Conservation (phyloP, 768 basidiomycete genomes). For the Tephrocybe sp. region DNA sequence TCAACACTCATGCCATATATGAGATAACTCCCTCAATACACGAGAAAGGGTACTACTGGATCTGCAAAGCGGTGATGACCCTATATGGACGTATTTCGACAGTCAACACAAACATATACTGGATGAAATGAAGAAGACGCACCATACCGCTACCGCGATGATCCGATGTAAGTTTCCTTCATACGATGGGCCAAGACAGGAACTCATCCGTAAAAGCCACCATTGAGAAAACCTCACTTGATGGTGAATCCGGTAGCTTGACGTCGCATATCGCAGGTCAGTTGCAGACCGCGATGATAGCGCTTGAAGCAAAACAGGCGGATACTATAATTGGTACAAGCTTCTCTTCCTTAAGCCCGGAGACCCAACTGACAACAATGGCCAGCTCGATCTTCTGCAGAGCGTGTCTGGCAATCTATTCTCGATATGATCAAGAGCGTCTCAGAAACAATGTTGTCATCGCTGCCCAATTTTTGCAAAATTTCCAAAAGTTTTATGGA, state of each 20-base stretch:
- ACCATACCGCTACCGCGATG: conserved; percentile 47
- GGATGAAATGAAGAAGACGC: conserved; percentile 68
- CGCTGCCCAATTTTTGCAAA: conserved; percentile 92
- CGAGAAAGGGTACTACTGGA: conserved; percentile 88
- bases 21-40: too few species aligned
- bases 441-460: conserved; percentile 83
- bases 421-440: conserved; percentile 79
- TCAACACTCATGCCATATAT: too few species aligned
- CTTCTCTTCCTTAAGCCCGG: conserved; percentile 14
- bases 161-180: conserved; percentile 49
- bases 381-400: conserved; percentile 67
- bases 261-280: conserved; percentile 50
- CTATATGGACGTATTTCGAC: conserved; percentile 95
- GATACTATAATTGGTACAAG: conserved; percentile 59
- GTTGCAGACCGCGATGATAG: conserved; percentile 57
- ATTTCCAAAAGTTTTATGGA: conserved; percentile 90
- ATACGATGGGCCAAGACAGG: conserved; percentile 5
- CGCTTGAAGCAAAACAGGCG: conserved; percentile 62
- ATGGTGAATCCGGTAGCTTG: conserved; percentile 37
- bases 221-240: conserved; percentile 40
- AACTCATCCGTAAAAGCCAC: conserved; percentile 36
- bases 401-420: conserved; percentile 81
- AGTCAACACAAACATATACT: conserved; percentile 88
- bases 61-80: conserved; percentile 83
- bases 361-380: not conserved